Percentiles rank a stretch among this genome's conserved stretches.
phyloP scores from a whole-genome alignment of 805 yeast genomes.

The Lipomyces mesembrius region DNA sequence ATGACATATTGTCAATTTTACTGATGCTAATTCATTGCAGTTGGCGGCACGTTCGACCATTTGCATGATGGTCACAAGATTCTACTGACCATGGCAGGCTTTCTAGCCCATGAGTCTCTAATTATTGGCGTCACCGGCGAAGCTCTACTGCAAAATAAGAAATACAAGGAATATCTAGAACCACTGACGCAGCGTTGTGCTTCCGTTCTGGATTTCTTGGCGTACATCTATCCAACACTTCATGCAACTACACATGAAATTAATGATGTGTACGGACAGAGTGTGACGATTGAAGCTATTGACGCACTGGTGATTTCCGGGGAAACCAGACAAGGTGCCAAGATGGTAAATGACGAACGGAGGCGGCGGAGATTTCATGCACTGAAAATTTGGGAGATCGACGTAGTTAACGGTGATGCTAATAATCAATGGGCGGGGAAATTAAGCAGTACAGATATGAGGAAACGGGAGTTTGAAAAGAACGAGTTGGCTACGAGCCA shows the following conservation, averaged over 20 bases:
- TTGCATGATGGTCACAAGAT: conserved; percentile 94
- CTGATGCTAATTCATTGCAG: conserved; percentile 47
- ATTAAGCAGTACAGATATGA: conserved; percentile 35
- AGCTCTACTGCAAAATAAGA: conserved; percentile 72
- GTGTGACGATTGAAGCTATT: conserved; percentile 72
- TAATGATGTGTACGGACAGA: conserved; percentile 91
- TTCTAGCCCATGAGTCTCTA: conserved; percentile 57
- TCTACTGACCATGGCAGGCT: conserved; percentile 71
- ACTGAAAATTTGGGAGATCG: conserved; percentile 58
- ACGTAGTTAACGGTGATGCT: conserved; percentile 29
- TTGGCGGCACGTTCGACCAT: conserved; percentile 98
- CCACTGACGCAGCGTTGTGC: conserved; percentile 57
- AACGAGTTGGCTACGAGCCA: background rate
- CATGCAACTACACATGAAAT: conserved; percentile 62
- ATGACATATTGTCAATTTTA: background rate
- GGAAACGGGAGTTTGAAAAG: conserved; percentile 9
- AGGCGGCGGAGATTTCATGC: conserved; percentile 56
- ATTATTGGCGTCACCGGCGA: conserved; percentile 87
- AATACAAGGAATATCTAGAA: conserved; percentile 68
- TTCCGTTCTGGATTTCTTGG: conserved; percentile 57
- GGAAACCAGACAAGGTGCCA: conserved; percentile 80
- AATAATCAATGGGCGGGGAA: conserved; percentile 23
- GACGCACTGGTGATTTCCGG: conserved; percentile 80
- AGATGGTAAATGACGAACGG: conserved; percentile 69
- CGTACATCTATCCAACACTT: conserved; percentile 53